phyloP scores from a whole-genome alignment of 768 basidiomycete genomes.

The Amyloporia xantha region DNA sequence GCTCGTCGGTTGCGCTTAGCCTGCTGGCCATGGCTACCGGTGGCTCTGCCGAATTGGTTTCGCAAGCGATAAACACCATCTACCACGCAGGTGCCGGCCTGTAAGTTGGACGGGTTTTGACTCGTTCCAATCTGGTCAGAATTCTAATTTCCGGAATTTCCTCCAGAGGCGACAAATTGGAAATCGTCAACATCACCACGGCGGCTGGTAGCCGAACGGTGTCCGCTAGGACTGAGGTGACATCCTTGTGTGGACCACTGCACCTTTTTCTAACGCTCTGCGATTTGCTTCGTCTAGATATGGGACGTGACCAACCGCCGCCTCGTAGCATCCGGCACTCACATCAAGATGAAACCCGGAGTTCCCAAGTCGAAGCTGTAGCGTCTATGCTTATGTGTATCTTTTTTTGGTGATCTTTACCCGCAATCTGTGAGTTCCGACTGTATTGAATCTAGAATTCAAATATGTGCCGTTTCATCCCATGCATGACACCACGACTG shows the following conservation, averaged over 20 bases:
- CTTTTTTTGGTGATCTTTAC: no score
- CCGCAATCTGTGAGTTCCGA: no score
- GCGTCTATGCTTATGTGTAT: not conserved
- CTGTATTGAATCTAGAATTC: no score
- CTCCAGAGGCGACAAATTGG: constrained; percentile 11
- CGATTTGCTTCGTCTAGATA: constrained; percentile 8
- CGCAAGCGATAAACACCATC: constrained; percentile 14
- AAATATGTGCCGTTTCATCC: no score
- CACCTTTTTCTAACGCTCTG: no score
- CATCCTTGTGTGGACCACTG: not conserved
- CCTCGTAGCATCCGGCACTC: constrained; percentile 11
- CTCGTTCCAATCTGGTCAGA: no score
- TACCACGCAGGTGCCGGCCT: constrained; percentile 10
- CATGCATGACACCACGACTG: no score
- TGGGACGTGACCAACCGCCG: constrained; percentile 15
- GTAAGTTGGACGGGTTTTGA: not conserved
- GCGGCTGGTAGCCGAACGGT: constrained; percentile 11
- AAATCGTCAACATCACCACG: constrained; percentile 10
- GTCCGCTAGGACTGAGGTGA: constrained; percentile 13
- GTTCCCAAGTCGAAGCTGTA: not conserved
- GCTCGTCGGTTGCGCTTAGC: constrained; percentile 12
- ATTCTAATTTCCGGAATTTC: no score
- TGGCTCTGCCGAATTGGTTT: constrained; percentile 11
- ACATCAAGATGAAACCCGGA: constrained; percentile 16
- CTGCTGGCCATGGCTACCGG: constrained; percentile 6